Evolutionary conservation across 1,139 yeast species (phyloP), one percentile per base, ranked within the genome.

Genomic region (Chernovozyma sophiae-reginae): DNA sequence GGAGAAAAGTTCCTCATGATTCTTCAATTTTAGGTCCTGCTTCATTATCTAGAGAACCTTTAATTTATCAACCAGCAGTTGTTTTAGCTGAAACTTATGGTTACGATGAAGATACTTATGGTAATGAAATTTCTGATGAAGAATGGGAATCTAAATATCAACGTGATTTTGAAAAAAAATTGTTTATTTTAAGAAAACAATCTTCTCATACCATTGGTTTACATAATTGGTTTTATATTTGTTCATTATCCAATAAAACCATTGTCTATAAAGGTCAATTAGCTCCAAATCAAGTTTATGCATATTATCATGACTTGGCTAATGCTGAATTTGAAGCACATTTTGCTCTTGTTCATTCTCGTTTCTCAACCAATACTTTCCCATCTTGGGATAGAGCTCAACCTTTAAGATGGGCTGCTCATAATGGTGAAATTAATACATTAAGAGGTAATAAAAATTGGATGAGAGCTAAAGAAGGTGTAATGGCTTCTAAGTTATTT

Each of bases 351-450:
- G 97, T 90, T 35, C 98, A 92, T 67, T 90, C 97, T 19, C 81
- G 98, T 61, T 92, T 92, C 74, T 89, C 97, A 39, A 92, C 98
- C 35, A 92, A 92, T 65, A 92, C 98, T 34, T 92, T 92, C 78
- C 98, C 98, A 34, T 86, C 96, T 17, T 92, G 98, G 98, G 98
- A 92, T 65, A 81, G 98, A 65, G 98, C 98, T 27, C 98, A 92
- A 65, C 98, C 98, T 35, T 76, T 90, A 53, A 77, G 98, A 62
- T 84, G 94, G 83, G 90, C 96, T 28, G 98, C 98, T 31, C 98
- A 92, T 68, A 92, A 92, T 62, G 98, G 98, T 73, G 98, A 92
- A 67, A 92, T 92, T 62, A 92, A 92, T 66, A 90, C 98, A 31
- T 72, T 92, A 58, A 79, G 97, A 62, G 98, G 98, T 53, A 92